Percentiles rank a stretch among this genome's conserved stretches.
Evolutionary conservation across 192 early-diverging fungal species (phyloP).

Genomic region (Backusella psychrophila): DNA sequence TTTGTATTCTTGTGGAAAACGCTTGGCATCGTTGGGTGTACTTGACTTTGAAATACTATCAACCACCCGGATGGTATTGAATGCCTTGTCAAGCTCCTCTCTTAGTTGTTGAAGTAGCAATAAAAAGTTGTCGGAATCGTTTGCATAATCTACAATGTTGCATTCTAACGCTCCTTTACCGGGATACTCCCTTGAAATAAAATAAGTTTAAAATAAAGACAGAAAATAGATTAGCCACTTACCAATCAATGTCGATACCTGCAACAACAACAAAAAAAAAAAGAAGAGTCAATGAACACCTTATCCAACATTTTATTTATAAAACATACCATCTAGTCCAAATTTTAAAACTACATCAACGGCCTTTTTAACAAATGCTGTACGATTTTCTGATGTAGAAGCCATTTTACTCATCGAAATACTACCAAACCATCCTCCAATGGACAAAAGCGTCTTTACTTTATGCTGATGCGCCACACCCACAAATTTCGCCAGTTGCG

Average conservation of each 20-base stretch:
- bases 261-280: too few relatives aligned
- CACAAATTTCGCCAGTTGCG: not conserved
- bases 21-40: not conserved
- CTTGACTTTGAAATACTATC: not conserved
- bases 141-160: conserved; percentile 3
- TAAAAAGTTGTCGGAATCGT: conserved; percentile 7
- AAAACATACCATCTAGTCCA: not conserved
- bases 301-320: not conserved
- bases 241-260: conserved; percentile 7
- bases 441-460: conserved; percentile 1
- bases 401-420: conserved; percentile 1
- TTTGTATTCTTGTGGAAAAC: too few relatives aligned
- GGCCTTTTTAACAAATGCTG: not conserved
- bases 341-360: conserved; percentile 4
- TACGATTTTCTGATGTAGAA: not conserved
- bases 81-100: conserved; percentile 4
- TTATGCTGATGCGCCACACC: not conserved
- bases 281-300: not conserved
- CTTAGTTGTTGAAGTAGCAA: not conserved
- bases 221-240: not conserved
- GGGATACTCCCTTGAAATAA: not conserved
- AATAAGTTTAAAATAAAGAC: not conserved
- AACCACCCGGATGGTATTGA: not conserved
- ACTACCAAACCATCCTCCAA: conserved; percentile 6
- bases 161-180: conserved; percentile 9